Conservation (phyloP, 2,329 filamentous ascomycete genomes). For the Penicillium sp. region DNA sequence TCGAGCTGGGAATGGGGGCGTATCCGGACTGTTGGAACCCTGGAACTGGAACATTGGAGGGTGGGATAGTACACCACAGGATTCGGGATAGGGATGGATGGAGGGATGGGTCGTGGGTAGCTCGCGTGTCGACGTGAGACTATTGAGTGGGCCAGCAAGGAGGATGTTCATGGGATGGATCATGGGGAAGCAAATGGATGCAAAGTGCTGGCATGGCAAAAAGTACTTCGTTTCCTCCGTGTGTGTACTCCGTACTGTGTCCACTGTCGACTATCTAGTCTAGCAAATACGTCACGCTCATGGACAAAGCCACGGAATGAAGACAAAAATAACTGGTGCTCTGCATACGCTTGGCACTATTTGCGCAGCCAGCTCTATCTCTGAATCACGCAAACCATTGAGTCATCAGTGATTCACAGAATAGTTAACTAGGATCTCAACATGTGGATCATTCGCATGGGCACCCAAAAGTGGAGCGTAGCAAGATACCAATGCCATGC, state of each 20-base stretch:
- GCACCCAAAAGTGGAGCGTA: not conserved
- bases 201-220: not conserved
- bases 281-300: not conserved
- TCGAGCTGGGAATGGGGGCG: not conserved
- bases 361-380: slow-evolving; percentile 19
- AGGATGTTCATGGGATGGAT: not conserved
- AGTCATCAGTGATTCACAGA: not conserved
- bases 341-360: slow-evolving; percentile 15
- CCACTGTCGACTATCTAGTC: no score
- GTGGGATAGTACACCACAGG: not conserved
- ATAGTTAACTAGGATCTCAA: not conserved
- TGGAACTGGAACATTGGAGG: no score
- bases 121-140: slow-evolving; percentile 8
- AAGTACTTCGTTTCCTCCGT: not conserved
- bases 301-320: not conserved
- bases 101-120: not conserved
- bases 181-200: not conserved
- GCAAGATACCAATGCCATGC: not conserved
- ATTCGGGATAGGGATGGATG: not conserved
- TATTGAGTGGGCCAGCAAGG: slow-evolving; percentile 15
- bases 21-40: not conserved
- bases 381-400: not conserved
- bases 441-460: not conserved
- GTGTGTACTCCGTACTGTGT: no score
- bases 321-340: not conserved